These are phyloP conservation scores for Plasmopara viticola DNA, from an alignment of 352 stramenopile species.

Conservation along the genomic window DNA sequence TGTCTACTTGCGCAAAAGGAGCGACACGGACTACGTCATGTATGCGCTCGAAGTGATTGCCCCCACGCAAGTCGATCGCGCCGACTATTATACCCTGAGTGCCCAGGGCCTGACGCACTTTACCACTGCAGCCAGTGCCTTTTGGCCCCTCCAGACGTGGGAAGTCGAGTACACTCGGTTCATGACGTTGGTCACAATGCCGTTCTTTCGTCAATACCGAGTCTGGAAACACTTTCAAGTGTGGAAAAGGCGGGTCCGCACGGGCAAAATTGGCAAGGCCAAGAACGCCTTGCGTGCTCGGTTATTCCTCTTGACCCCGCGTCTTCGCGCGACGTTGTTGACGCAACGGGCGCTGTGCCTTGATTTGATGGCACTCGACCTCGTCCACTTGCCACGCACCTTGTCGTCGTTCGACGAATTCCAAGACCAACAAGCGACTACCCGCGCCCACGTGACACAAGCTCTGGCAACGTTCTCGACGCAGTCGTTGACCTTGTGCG, in stretches of 20 bases:
- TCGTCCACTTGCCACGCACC: conserved; percentile 60
- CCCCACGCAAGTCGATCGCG: conserved; percentile 75
- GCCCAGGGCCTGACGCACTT: conserved; percentile 91
- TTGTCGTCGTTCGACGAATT: conserved; percentile 85
- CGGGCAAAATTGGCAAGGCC: conserved; percentile 82
- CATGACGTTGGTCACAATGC: conserved; percentile 84
- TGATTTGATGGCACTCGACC: conserved; percentile 50
- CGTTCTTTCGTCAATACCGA: conserved; percentile 91
- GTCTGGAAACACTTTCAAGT: conserved; percentile 93
- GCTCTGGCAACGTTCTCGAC: conserved; percentile 58
- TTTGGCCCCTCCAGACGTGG: conserved; percentile 90
- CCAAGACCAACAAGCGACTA: conserved; percentile 57
- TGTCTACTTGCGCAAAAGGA: conserved; percentile 68
- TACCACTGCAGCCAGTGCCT: conserved; percentile 79
- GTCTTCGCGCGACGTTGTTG: conserved; percentile 78
- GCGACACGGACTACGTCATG: conserved; percentile 64
- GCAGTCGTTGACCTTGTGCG: conserved; percentile 74
- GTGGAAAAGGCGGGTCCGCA: conserved; percentile 87
- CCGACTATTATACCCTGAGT: conserved; percentile 91
- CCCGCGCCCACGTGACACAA: conserved; percentile 42
- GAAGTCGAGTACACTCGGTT: conserved; percentile 90
- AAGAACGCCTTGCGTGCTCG: conserved; percentile 73
- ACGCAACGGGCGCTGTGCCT: conserved; percentile 69
- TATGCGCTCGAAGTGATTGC: conserved; percentile 80
- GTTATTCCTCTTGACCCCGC: conserved; percentile 86